These are phyloP conservation scores for Tulasnella sp. DNA, from an alignment of 768 basidiomycete genomes.

Conservation along the genomic window DNA sequence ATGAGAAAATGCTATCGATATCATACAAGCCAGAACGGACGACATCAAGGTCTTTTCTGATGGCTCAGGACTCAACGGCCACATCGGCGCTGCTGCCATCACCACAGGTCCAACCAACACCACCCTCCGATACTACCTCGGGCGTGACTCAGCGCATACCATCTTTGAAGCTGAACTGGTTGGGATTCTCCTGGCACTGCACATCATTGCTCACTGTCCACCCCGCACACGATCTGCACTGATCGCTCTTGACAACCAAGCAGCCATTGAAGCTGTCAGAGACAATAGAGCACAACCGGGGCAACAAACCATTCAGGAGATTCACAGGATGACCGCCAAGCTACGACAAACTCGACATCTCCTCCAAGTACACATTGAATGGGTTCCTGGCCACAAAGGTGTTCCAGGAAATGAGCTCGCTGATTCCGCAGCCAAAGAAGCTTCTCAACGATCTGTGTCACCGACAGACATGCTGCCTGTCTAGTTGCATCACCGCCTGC, in stretches of 20 bases:
- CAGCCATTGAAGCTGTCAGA: slow-evolving; percentile 1
- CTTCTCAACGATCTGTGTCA: neutral
- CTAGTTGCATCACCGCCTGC: neutral
- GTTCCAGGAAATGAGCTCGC: slow-evolving; percentile 15
- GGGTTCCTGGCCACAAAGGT: slow-evolving; percentile 11
- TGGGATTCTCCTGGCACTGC: slow-evolving; percentile 4
- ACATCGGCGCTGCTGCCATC: neutral
- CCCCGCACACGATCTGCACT: neutral
- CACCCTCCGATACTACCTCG: neutral
- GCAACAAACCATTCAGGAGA: slow-evolving; percentile 5
- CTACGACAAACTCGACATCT: neutral
- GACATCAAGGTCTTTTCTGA: neutral
- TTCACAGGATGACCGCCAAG: neutral
- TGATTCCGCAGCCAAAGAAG: slow-evolving; percentile 2
- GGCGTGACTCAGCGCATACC: neutral
- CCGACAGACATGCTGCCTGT: neutral
- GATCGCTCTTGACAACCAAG: slow-evolving; percentile 14
- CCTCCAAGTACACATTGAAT: neutral
- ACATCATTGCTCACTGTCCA: neutral
- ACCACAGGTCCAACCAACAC: neutral
- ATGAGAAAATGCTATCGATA: neutral
- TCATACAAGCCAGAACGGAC: neutral
- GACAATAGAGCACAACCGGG: neutral
- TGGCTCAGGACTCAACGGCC: neutral
- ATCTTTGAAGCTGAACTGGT: slow-evolving; percentile 2